Percentiles rank a stretch among this genome's conserved stretches.
Evolutionary conservation across 2,329 filamentous ascomycete species (phyloP).

Genomic region (Fusarium buxicola): DNA sequence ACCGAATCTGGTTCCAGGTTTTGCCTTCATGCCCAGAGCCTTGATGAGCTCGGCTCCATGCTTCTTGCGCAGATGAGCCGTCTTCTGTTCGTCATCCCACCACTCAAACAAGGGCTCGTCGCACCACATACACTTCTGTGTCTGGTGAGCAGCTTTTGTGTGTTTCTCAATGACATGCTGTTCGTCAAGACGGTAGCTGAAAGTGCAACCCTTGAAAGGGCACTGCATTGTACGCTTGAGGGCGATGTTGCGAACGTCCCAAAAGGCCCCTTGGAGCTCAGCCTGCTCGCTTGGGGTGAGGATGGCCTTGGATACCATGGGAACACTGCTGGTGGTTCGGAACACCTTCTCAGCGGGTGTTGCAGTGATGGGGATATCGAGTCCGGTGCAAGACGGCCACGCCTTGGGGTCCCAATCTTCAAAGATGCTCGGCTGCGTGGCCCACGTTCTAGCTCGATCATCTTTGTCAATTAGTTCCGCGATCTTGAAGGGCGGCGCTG

Average conservation of each 20-base stretch:
- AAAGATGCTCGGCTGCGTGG: conserved; percentile 44
- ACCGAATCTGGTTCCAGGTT: too few relatives aligned
- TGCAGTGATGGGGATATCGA: conserved; percentile 35
- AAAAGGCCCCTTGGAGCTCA: conserved; percentile 45
- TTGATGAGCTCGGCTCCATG: conserved; percentile 44
- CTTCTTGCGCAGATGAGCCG: conserved; percentile 46
- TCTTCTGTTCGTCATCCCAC: conserved; percentile 44
- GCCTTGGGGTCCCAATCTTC: conserved; percentile 7
- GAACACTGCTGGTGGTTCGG: conserved; percentile 49
- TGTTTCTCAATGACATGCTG: conserved; percentile 51
- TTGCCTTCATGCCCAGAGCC: conserved; percentile 8
- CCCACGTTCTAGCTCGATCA: conserved; percentile 26
- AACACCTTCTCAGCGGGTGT: conserved; percentile 52
- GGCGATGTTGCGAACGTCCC: conserved; percentile 16
- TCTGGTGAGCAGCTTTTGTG: conserved; percentile 50
- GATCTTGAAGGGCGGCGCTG: not conserved
- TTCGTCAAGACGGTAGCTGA: conserved; percentile 49
- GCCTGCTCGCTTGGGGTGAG: conserved; percentile 56
- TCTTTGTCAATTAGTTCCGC: not conserved
- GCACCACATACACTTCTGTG: conserved; percentile 53
- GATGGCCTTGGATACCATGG: conserved; percentile 52
- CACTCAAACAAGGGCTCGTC: conserved; percentile 46
- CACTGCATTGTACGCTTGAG: conserved; percentile 52
- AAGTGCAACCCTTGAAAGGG: conserved; percentile 53
- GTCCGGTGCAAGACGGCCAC: conserved; percentile 10